These are phyloP conservation scores for Boletus sp. DNA, from an alignment of 768 basidiomycete genomes.

Conservation along the genomic window DNA sequence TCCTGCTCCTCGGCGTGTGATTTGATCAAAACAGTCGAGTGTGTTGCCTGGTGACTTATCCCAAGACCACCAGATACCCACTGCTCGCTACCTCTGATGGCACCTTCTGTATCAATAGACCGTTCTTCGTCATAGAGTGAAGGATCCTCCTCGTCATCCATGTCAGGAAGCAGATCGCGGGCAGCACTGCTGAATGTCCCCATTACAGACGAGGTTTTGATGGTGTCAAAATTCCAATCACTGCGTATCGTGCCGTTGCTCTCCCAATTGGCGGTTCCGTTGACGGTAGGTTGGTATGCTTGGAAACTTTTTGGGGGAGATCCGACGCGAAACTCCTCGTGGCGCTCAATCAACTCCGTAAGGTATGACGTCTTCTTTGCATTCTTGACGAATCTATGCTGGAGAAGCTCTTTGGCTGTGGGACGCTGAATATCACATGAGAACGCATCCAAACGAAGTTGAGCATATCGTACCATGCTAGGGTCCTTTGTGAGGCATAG, in stretches of 20 bases:
- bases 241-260: slow-evolving; percentile 74
- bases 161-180: slow-evolving; percentile 63
- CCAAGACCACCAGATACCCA: slow-evolving; percentile 40
- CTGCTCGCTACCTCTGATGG: slow-evolving; percentile 65
- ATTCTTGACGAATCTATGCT: slow-evolving; percentile 87
- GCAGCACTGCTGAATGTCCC: slow-evolving; percentile 75
- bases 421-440: slow-evolving; percentile 62
- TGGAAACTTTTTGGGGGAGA: slow-evolving; percentile 56
- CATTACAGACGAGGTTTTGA: slow-evolving; percentile 70
- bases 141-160: slow-evolving; percentile 49
- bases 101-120: slow-evolving; percentile 61
- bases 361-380: slow-evolving; percentile 83
- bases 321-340: slow-evolving; percentile 72
- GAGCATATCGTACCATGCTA: slow-evolving; percentile 49
- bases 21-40: slow-evolving; percentile 75
- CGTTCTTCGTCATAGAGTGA: slow-evolving; percentile 44
- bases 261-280: slow-evolving; percentile 67
- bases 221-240: slow-evolving; percentile 95
- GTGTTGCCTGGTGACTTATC: slow-evolving; percentile 53
- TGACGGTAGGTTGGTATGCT: slow-evolving; percentile 55
- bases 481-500: slow-evolving; percentile 95
- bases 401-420: slow-evolving; percentile 85
- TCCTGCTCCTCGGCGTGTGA: slow-evolving; percentile 40
- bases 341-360: slow-evolving; percentile 84
- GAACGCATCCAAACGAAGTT: background rate